Percentiles rank a stretch among this genome's conserved stretches.
Conservation (phyloP, 1,284 basidiomycete species). For the Rhodotorula sp. region DNA sequence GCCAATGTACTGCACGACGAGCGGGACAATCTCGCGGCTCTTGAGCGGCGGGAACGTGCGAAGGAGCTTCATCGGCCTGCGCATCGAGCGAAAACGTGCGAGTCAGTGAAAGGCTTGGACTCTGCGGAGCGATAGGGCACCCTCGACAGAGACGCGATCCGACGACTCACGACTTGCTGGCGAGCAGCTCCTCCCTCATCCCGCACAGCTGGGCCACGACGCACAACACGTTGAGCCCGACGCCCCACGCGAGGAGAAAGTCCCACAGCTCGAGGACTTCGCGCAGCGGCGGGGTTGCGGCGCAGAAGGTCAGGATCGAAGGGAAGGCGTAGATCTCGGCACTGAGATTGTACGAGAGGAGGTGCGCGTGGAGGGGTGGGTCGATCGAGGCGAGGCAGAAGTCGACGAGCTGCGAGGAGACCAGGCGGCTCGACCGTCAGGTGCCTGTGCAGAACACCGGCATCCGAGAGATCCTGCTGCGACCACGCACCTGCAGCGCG, state of each 20-base stretch:
- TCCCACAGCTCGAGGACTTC: constrained; percentile 96
- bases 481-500: constrained; percentile 73
- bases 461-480: too few species aligned
- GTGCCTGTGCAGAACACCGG: too few species aligned
- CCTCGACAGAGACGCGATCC: neutral
- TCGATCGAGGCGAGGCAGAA: constrained; percentile 88
- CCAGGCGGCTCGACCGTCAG: too few species aligned
- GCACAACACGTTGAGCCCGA: constrained; percentile 92
- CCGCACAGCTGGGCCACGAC: constrained; percentile 91
- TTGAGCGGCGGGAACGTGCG: constrained; percentile 92
- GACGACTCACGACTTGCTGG: constrained; percentile 67
- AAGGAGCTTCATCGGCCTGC: constrained; percentile 88
- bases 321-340: constrained; percentile 98
- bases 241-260: constrained; percentile 92
- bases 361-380: constrained; percentile 73
- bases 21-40: constrained; percentile 81
- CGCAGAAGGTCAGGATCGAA: constrained; percentile 90
- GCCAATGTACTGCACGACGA: constrained; percentile 87
- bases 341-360: constrained; percentile 89
- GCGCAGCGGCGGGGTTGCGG: constrained; percentile 91
- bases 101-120: too few species aligned
- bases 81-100: neutral
- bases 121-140: neutral
- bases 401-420: too few species aligned
- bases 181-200: constrained; percentile 85